Base-by-base conservation (phyloP, 106 monocot species). In the Allium fistulosum region DNA sequence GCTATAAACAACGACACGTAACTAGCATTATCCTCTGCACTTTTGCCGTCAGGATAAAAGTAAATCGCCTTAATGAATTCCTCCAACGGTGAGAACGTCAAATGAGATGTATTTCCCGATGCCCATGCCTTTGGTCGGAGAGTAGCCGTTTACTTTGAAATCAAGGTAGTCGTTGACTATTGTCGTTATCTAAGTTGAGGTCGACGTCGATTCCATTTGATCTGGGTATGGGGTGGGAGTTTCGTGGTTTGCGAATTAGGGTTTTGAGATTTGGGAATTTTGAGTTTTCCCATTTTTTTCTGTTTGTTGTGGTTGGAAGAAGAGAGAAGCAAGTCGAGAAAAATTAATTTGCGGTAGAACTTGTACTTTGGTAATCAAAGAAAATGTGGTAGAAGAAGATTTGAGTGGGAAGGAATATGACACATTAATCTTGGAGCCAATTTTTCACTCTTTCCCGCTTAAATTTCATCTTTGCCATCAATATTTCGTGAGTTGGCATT, bases 1-100 rank as follows among this genome's bases (percentile, higher is more conserved):
- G 81, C 81, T 15, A 81, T 76, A 67, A 81, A 81, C 46, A 81
- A 55, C 27, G 76, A 81, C n/a, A 81, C 81, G 51, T 81, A 81
- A 4, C 57, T 48, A 7, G 76, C 81, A 48, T 63, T 68, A 49
- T 76, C 81, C 67, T 81, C 76, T 14, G 50, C 48, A 62, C 81
- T 76, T 75, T 81, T 81, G 26, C 81, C 81, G 10, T 81, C 81
- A 0, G 81, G 81, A 63, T 81, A 81, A 63, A 80, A 81, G 17
- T 81, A 81, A 11, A 81, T 63, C 17, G 81, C 75, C 81, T 75
- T 72, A 4, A 76, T 76, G 51, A 67, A 76, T 2, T 2, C 81
- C 72, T 5, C 81, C 76, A 16, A 81, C 76, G 56, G 61, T 45
- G 72, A 81, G 76, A n/a, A 68, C 60, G 46, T 81, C 81, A 26